Evolutionary conservation across 441 rosid genomes (phyloP).

Genomic region (Viola pubescens): DNA sequence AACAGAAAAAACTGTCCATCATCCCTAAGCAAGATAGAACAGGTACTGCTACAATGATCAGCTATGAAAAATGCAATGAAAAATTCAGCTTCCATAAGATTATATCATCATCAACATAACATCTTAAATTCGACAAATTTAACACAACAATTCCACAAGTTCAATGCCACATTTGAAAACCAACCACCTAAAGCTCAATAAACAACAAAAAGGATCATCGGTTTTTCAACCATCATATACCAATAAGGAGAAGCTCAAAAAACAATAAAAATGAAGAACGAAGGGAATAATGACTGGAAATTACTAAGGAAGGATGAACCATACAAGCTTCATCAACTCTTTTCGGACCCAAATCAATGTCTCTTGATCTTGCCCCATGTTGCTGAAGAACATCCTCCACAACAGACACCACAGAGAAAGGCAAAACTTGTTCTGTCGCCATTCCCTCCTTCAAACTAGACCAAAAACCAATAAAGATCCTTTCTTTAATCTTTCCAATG

Average conservation of each 20-base stretch:
- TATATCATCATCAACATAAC: background rate
- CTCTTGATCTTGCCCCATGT: constrained; percentile 39
- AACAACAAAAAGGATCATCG: background rate
- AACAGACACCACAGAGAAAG: constrained; percentile 55
- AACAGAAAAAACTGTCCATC: too few species aligned
- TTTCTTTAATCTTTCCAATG: background rate
- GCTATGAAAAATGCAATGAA: background rate
- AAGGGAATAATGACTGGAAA: background rate
- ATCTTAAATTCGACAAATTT: background rate
- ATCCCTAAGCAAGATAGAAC: background rate
- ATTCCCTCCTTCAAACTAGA: constrained; percentile 19
- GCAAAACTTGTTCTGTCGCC: constrained; percentile 45
- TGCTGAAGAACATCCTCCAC: constrained; percentile 80
- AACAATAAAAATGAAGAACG: background rate
- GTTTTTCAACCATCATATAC: background rate
- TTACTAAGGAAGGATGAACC: constrained; percentile 13
- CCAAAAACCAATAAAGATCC: background rate
- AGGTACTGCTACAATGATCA: background rate
- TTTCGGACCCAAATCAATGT: constrained; percentile 37
- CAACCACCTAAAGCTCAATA: background rate
- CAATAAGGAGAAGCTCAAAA: background rate
- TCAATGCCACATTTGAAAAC: background rate
- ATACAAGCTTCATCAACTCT: constrained; percentile 70
- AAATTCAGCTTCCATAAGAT: background rate
- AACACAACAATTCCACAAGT: background rate